Evolutionary conservation across 306 rosid species (phyloP), one percentile per base, ranked within the genome.

Genomic region (Casuarina cunninghamiana): DNA sequence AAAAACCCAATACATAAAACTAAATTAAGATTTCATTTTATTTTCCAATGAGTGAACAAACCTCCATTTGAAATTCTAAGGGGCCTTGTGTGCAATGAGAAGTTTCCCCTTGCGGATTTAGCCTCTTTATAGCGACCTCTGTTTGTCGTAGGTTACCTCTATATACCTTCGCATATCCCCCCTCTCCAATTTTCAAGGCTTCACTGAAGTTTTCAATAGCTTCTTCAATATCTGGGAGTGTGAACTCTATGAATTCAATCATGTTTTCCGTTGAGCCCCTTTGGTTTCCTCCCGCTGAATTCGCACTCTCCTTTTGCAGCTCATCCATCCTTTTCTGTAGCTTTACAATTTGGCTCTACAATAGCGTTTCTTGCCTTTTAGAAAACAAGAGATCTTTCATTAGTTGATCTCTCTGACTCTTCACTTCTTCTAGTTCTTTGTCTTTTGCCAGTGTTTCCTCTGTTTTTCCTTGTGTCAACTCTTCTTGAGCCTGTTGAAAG

Each of bases 401-500:
- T 39, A 86, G 87, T 76, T 86, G 80, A 51, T 84, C 79, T 38
- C 57, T 79, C 42, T 72, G 82, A 74, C 72, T 83, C 43, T 62
- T 62, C n/a, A 63, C 44, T 1, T 62, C 3, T 71, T 82, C 48
- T 10, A 80, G 48, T 39, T 46, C 86, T 77, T 78, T 62, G 12
- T 62, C 19, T 62, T 35, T 62, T 5, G 69, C 45, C 17, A 35
- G 4, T 8, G n/a, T 13, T 63, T 63, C 10, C 21, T 37, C 69
- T 13, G 15, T 4, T 13, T 62, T 13, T 63, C 19, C 15, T 5
- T 37, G 4, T 38, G 81, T 88, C 82, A 88, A 77, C 84, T 91
- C 96, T 77, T 82, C 81, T 81, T 81, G 87, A 54, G 84, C 86
- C 99, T 95, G 90, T 42, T 63, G 78, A 87, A 44, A 60, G 62